Conservation (phyloP, 164 flowering plant genomes). For the Annona cherimola region DNA sequence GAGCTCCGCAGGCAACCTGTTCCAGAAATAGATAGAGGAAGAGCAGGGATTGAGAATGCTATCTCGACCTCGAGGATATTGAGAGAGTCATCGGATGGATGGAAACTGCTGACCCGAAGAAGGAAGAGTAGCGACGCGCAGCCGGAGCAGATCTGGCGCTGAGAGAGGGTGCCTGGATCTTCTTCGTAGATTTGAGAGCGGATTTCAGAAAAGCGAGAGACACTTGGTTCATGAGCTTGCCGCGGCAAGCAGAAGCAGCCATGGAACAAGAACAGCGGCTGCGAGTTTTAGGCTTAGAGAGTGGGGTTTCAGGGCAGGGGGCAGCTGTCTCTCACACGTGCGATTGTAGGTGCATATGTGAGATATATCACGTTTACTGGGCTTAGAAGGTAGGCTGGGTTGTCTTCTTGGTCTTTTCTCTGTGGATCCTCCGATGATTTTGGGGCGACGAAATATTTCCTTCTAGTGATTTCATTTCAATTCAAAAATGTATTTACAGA, state of each 20-base stretch:
- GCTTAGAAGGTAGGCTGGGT: too few species aligned
- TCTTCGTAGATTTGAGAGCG: constrained; percentile 31
- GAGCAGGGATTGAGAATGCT: not conserved
- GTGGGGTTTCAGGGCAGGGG: not conserved
- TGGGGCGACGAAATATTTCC: too few species aligned
- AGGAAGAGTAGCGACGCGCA: constrained; percentile 19
- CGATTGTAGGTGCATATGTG: too few species aligned
- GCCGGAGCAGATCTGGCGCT: constrained; percentile 11
- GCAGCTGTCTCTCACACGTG: too few species aligned
- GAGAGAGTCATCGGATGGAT: not conserved
- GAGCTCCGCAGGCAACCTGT: constrained; percentile 40
- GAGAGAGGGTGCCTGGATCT: constrained; percentile 11
- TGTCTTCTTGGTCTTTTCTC: too few species aligned
- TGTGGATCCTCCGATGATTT: too few species aligned
- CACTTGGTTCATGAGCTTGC: constrained; percentile 36
- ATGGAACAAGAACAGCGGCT: not conserved
- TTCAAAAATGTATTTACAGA: too few species aligned
- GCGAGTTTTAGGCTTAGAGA: not conserved
- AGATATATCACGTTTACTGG: too few species aligned
- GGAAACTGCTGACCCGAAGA: constrained; percentile 5
- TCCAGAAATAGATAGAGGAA: not conserved
- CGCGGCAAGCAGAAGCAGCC: constrained; percentile 42
- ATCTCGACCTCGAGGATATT: not conserved
- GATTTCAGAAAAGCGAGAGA: constrained; percentile 40
- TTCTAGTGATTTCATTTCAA: too few species aligned